Percentiles rank a stretch among this genome's conserved stretches.
Conservation (phyloP, 257 asterid genomes). For the Gentiana macrophylla region DNA sequence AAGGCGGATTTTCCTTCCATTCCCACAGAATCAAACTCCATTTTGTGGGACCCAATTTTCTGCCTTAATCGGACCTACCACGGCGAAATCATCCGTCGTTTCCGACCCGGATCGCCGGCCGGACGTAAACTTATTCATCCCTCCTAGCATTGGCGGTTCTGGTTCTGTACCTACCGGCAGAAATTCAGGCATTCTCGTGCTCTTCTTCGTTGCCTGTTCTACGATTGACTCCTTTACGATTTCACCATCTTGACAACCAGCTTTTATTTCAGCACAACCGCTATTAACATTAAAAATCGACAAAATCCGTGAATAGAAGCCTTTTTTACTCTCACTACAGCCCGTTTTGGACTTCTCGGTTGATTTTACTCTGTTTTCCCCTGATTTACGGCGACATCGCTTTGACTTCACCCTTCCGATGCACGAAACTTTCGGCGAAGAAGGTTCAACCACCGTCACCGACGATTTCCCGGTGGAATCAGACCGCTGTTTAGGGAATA, state of each 20-base stretch:
- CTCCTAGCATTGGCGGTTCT: constrained; percentile 67
- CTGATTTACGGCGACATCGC: constrained; percentile 54
- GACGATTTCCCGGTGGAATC: constrained; percentile 31
- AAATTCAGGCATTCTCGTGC: constrained; percentile 21
- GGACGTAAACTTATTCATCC: constrained; percentile 49
- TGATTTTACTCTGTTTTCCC: constrained; percentile 23
- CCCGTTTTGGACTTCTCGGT: constrained; percentile 21
- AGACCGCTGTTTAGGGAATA: constrained; percentile 56
- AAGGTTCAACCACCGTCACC: constrained; percentile 46
- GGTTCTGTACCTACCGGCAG: constrained; percentile 25
- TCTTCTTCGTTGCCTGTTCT: constrained; percentile 26
- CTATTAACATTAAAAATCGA: constrained; percentile 30
- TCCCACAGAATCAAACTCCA: constrained; percentile 12
- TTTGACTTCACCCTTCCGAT: constrained; percentile 88
- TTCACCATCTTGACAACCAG: constrained; percentile 22
- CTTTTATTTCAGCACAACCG: constrained; percentile 17
- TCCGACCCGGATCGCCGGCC: constrained; percentile 60
- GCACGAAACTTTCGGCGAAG: constrained; percentile 90
- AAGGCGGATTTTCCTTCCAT: constrained; percentile 1
- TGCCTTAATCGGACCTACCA: constrained; percentile 15
- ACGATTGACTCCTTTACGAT: constrained; percentile 18
- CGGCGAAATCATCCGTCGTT: constrained; percentile 40
- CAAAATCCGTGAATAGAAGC: constrained; percentile 40
- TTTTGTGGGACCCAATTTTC: constrained; percentile 13
- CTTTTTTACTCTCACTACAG: constrained; percentile 27